Evolutionary conservation across 2,329 filamentous ascomycete species (phyloP), one percentile per base, ranked within the genome.

Genomic region (Neofusicoccum laricinum): DNA sequence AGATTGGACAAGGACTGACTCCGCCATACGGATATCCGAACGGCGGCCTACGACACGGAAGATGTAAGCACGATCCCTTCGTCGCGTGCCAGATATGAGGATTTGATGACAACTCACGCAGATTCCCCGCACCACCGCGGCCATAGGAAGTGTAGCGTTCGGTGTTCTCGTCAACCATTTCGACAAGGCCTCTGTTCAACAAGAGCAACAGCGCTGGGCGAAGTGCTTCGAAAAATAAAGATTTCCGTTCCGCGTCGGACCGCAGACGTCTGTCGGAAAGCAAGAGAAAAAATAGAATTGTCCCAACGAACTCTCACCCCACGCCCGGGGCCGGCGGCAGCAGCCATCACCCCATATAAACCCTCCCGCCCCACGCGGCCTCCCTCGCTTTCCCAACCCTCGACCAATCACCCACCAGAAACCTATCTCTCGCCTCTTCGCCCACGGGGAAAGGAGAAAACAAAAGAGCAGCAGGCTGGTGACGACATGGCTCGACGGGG

Each of bases 41-140:
- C 41, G 55, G 30, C 55, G 55, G 41, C 55, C 55, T 59, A 19
- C 11, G 2, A 34, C 17, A 49, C 30, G 15, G 32, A 14, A 17
- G 4, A n/a, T 2, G 17, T 50, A 6, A 64, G 46, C n/a, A 30
- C n/a, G 17, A 14, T 2, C 8, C 12, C 12, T n/a, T n/a, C n/a
- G 5, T 2, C 1, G 5, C 1, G 21, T 15, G 25, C n/a, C n/a
- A n/a, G n/a, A n/a, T n/a, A n/a, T n/a, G n/a, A n/a, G n/a, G n/a
- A n/a, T n/a, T 30, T 30, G 25, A 3, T 6, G 4, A 17, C 30
- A 4, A 14, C 68, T 17, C 67, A 70, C 69, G 64, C 19, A 70
- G 21, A 51, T 71, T 71, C 7, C 69, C 69, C 5, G 69, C 69
- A 2, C 69, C 69, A 12, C 69, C 69, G n/a, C 67, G 66, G 12